Evolutionary conservation across 179 eudicot genomes (phyloP), one percentile per base, ranked within the genome.

Genomic region (Gypsophila paniculata): DNA sequence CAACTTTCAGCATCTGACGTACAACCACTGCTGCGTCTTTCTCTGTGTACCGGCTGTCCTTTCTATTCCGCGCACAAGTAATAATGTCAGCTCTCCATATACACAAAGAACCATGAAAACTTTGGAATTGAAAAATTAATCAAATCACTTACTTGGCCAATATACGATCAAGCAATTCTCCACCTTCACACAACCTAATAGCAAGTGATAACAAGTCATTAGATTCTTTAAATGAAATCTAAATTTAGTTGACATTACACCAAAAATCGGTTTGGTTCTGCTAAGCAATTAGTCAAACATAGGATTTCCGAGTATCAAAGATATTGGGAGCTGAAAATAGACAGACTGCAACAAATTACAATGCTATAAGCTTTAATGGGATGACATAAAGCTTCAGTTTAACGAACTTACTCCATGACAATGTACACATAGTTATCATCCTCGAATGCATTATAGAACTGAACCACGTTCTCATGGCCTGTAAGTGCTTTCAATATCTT

Each of bases 381-480:
- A 52, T 39, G 61, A 32, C 44, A 73, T 14, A 52, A n/a, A 48
- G 25, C 29, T 34, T 48, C 8, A 46, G 32, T 36, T 36, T 14
- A 7, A 65, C 4, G 48, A 34, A 78, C 99, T 87, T 90, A 94
- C 99, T 94, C 99, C 99, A 94, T 94, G 8, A 80, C 99, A 80
- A 94, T 91, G 81, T 91, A 94, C 26, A 94, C 97, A 80, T 88
- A 91, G 63, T 87, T 84, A 61, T 85, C 90, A 82, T 94, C 99
- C 78, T 94, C 99, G 68, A 86, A 94, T 29, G 97, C 96, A 80
- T 86, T 89, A 79, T 88, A 79, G 81, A 94, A 94, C 74, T 94
- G 92, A 83, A 94, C 99, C 73, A 94, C 99, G 77, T 94, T 94
- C 84, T 91, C 99, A 71, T 94, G 97, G 63, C 99, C 99, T 66